Evolutionary conservation across 1,139 yeast species (phyloP).

Genomic region (Groenewaldozyma sp.): DNA sequence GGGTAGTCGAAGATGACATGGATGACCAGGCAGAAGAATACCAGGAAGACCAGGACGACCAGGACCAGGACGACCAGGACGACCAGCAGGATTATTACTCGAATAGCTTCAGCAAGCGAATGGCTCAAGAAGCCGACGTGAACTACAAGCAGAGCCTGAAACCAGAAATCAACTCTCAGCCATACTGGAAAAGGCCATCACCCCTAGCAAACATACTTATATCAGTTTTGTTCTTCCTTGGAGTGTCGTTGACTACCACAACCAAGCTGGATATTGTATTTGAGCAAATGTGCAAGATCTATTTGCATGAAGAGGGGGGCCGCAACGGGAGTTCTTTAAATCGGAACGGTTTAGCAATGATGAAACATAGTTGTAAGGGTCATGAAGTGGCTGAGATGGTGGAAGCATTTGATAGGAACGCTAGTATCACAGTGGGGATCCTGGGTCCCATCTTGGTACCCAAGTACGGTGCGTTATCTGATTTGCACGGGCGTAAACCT

Average conservation of each 20-base stretch:
- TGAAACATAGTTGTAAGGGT: too few species aligned
- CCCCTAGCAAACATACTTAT: not conserved
- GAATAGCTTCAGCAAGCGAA: too few species aligned
- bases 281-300: not conserved
- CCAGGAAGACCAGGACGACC: too few species aligned
- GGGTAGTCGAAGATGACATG: too few species aligned
- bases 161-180: not conserved
- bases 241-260: not conserved
- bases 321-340: too few species aligned
- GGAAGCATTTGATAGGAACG: conserved; percentile 20
- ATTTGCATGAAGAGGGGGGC: not conserved
- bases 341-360: too few species aligned
- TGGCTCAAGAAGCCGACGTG: too few species aligned
- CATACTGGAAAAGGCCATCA: conserved; percentile 2
- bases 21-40: too few species aligned
- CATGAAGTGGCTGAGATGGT: conserved; percentile 20
- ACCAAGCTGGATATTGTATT: not conserved
- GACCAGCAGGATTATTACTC: too few species aligned
- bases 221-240: not conserved
- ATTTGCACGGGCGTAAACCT: conserved; percentile 50
- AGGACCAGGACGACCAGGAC: too few species aligned
- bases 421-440: conserved; percentile 15
- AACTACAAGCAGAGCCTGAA: not conserved
- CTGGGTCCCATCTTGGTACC: conserved; percentile 21
- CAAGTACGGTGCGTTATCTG: conserved; percentile 50